Evolutionary conservation across 1,284 basidiomycete species (phyloP).

Genomic region (Mrakiaceae sp.): DNA sequence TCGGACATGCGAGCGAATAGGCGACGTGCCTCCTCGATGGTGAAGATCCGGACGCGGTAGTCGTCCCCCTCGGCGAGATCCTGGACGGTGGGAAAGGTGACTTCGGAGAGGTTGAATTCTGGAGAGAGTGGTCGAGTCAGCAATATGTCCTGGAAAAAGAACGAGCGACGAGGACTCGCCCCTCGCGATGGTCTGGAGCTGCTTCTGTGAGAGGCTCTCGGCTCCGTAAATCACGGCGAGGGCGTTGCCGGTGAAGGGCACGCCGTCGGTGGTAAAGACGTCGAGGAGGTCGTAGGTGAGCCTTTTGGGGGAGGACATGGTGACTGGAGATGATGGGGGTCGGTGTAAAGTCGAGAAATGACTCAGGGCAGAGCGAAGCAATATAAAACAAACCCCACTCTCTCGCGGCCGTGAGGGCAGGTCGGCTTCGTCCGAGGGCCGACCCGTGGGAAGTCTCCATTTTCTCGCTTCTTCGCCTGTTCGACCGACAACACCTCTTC

Average conservation of each 20-base stretch:
- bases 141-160: not conserved
- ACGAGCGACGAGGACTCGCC: not conserved
- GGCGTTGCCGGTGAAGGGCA: constrained; percentile 6
- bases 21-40: not conserved
- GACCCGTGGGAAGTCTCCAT: too few species aligned
- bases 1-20: not conserved
- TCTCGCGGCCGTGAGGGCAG: too few species aligned
- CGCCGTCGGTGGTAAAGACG: constrained; percentile 1
- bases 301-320: not conserved
- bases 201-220: not conserved
- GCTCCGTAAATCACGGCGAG: constrained; percentile 7
- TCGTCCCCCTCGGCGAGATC: not conserved
- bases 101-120: constrained; percentile 15
- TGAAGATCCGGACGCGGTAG: constrained; percentile 6
- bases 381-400: too few species aligned
- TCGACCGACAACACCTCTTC: too few species aligned
- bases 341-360: not conserved
- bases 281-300: constrained; percentile 9
- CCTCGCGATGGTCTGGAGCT: not conserved
- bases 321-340: not conserved
- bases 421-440: too few species aligned
- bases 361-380: too few species aligned
- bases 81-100: not conserved
- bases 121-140: not conserved
- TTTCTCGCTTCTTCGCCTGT: too few species aligned